These are phyloP conservation scores for Sanghuangporus sanghuang DNA, from an alignment of 1,284 basidiomycete genomes.

Conservation along the genomic window DNA sequence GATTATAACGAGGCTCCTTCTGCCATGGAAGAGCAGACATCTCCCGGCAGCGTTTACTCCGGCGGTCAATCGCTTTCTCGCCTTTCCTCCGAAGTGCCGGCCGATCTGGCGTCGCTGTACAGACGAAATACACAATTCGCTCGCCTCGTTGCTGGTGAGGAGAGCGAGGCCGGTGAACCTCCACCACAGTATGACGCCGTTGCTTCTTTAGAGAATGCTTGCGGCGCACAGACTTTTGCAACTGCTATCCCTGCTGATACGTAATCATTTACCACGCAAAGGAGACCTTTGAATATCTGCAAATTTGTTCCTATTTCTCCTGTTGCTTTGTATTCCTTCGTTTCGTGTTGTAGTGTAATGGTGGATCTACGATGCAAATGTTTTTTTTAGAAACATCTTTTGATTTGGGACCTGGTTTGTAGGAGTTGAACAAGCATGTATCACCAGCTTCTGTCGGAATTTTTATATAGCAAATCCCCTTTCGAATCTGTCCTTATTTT, in stretches of 20 bases:
- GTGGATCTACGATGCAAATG: not conserved
- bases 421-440: not conserved
- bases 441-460: not conserved
- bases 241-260: not conserved
- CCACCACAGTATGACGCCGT: constrained; percentile 52
- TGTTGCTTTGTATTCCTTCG: not conserved
- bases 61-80: constrained; percentile 5
- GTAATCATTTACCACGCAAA: not conserved
- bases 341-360: not conserved
- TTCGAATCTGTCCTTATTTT: not conserved
- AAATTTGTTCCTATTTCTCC: not conserved
- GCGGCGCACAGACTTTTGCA: constrained; percentile 3
- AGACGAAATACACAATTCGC: constrained; percentile 47
- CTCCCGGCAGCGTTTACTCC: not conserved
- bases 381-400: not conserved
- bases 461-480: not conserved
- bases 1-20: not conserved
- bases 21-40: not conserved
- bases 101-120: constrained; percentile 30
- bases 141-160: constrained; percentile 56
- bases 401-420: not conserved
- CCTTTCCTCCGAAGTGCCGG: constrained; percentile 19
- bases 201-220: not conserved
- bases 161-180: constrained; percentile 56
- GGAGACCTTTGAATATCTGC: not conserved